These are phyloP conservation scores for Saitozyma podzolica DNA, from an alignment of 768 basidiomycete genomes.

Conservation along the genomic window DNA sequence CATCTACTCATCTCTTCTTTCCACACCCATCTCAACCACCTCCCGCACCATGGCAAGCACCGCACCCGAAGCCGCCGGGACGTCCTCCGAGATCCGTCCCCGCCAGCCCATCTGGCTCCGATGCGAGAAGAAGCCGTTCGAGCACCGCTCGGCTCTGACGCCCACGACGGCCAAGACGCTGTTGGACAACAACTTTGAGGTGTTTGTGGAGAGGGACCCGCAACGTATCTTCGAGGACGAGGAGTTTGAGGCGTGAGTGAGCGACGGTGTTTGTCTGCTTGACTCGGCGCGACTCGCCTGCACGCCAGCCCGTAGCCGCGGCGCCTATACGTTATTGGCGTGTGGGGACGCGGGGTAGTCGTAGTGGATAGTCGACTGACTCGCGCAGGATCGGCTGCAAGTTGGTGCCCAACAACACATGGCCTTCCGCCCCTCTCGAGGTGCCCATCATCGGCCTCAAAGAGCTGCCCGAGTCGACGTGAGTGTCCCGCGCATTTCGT, in stretches of 20 bases:
- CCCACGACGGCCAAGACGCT: constrained; percentile 86
- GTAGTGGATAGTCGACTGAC: background rate
- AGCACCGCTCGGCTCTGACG: constrained; percentile 87
- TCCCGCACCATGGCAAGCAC: background rate
- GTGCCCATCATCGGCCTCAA: constrained; percentile 91
- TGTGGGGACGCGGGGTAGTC: background rate
- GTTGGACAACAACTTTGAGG: constrained; percentile 83
- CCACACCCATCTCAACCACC: background rate
- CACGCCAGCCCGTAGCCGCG: too few relatives aligned
- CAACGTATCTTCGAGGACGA: constrained; percentile 91
- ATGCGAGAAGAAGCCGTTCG: constrained; percentile 95
- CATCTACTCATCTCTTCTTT: background rate
- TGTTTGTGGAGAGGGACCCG: constrained; percentile 87
- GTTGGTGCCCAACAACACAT: constrained; percentile 81
- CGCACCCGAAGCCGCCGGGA: constrained; percentile 34
- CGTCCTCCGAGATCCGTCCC: constrained; percentile 46
- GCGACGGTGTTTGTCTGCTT: background rate
- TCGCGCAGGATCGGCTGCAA: constrained; percentile 76
- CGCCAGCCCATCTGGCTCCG: constrained; percentile 77
- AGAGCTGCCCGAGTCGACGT: constrained; percentile 79
- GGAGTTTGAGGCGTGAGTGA: constrained; percentile 85
- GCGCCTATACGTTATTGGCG: too few relatives aligned
- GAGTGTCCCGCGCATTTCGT: constrained; percentile 13
- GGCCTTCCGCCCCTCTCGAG: constrained; percentile 74
- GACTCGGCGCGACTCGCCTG: too few relatives aligned